Percentiles rank a stretch among this genome's conserved stretches.
Evolutionary conservation across 305 asterid species (phyloP).

Genomic region (Fraxinus nigra): DNA sequence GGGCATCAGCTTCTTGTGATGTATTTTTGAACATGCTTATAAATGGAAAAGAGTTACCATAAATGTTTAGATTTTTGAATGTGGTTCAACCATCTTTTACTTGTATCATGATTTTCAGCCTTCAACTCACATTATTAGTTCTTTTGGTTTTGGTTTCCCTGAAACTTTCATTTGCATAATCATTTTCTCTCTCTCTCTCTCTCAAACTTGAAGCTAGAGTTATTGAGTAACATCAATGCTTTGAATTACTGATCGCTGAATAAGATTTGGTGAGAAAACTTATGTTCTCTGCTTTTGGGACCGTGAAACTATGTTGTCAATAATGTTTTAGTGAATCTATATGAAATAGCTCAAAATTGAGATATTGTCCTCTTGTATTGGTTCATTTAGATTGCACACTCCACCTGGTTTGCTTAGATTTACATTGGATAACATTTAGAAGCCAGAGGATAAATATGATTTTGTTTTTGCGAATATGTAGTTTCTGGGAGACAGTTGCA

Average conservation of each 20-base stretch:
- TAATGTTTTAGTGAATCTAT: conserved; percentile 11
- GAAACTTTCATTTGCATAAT: neutral
- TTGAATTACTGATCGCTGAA: conserved; percentile 14
- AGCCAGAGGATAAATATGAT: conserved; percentile 12
- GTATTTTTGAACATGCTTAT: neutral
- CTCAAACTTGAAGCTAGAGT: neutral
- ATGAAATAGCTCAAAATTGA: conserved; percentile 18
- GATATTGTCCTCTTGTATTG: neutral
- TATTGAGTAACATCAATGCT: neutral
- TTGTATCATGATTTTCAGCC: neutral
- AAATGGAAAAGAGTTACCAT: neutral
- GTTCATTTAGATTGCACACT: neutral
- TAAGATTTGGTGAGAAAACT: neutral
- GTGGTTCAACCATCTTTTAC: neutral
- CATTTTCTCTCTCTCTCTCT: neutral
- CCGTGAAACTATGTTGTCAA: neutral
- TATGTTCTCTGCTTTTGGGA: conserved; percentile 15
- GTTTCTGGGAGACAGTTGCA: conserved; percentile 77
- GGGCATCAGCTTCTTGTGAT: neutral
- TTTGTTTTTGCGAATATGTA: conserved; percentile 35
- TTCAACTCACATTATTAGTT: neutral
- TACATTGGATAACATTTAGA: neutral
- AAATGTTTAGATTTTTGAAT: neutral
- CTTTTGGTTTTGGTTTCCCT: neutral
- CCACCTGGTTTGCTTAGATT: neutral